Evolutionary conservation across 2,329 filamentous ascomycete species (phyloP).

Genomic region (Xylariaceae sp.): DNA sequence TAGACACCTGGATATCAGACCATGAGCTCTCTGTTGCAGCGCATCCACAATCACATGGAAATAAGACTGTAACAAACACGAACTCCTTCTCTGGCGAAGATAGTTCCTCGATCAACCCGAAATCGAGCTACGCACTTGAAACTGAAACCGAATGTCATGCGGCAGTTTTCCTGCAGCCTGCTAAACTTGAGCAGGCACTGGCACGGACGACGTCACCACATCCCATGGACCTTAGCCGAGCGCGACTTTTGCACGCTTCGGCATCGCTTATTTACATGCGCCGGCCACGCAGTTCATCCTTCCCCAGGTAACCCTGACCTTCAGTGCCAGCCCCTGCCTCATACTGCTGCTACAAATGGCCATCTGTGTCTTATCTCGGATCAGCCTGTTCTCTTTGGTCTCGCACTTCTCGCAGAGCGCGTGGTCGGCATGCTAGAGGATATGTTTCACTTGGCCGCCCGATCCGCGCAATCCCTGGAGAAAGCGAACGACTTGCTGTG

Average conservation of each 20-base stretch:
- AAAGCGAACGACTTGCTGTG: slow-evolving; percentile 10
- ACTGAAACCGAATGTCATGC: slow-evolving; percentile 17
- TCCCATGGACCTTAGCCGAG: slow-evolving; percentile 21
- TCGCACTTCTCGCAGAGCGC: slow-evolving; percentile 25
- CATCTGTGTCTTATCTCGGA: slow-evolving; percentile 17
- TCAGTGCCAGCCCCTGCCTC: neutral
- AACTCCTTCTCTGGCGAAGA: too few species aligned
- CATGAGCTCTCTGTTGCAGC: neutral
- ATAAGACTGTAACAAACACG: neutral
- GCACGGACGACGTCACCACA: neutral
- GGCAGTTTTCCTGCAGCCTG: slow-evolving; percentile 14
- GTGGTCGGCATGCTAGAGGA: slow-evolving; percentile 25
- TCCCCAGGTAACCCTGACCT: neutral
- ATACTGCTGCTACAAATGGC: neutral
- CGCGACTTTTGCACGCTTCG: slow-evolving; percentile 18
- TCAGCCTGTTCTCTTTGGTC: slow-evolving; percentile 21
- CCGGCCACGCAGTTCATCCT: slow-evolving; percentile 10
- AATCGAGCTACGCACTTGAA: too few species aligned
- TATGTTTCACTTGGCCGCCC: slow-evolving; percentile 23
- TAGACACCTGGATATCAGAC: slow-evolving; percentile 3
- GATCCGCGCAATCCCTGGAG: slow-evolving; percentile 14
- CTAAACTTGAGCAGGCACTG: slow-evolving; percentile 21
- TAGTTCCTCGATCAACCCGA: too few species aligned
- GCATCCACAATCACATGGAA: neutral
- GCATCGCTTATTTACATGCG: slow-evolving; percentile 19